phyloP scores from a whole-genome alignment of 345 rosid genomes.

The Hevea brasiliensis region DNA sequence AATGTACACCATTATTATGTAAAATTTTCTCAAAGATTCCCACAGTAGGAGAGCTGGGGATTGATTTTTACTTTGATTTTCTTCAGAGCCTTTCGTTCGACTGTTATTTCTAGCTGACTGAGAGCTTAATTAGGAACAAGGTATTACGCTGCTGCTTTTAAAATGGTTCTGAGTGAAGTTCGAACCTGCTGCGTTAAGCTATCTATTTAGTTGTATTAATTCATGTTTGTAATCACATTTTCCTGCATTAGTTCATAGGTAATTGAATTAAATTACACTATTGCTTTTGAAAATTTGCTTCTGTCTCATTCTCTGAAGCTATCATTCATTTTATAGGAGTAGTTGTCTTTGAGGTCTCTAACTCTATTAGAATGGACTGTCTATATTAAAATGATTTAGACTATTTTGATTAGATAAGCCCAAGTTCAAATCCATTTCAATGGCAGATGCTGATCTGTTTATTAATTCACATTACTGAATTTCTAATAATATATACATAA shows the following conservation, averaged over 20 bases:
- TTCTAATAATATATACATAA: neutral
- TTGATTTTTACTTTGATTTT: slow-evolving; percentile 28
- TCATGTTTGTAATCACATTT: neutral
- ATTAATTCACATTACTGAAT: no score
- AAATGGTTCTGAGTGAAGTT: slow-evolving; percentile 6
- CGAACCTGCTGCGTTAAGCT: neutral
- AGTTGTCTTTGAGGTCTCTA: no score
- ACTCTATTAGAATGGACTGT: no score
- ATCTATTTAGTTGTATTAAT: slow-evolving; percentile 8
- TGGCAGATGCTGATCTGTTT: no score
- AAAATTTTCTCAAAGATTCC: slow-evolving; percentile 38
- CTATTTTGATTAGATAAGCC: no score
- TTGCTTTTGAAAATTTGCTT: neutral
- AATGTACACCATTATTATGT: slow-evolving; percentile 33
- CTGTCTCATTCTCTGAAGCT: neutral
- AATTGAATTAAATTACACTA: no score
- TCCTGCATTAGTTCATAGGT: neutral
- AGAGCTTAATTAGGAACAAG: slow-evolving; percentile 20
- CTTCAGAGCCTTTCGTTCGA: slow-evolving; percentile 13
- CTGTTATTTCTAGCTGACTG: slow-evolving; percentile 22
- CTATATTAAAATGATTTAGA: no score
- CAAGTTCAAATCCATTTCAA: no score
- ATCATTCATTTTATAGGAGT: neutral
- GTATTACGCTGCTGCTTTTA: slow-evolving; percentile 21
- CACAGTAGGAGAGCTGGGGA: slow-evolving; percentile 25